A percentile compares a stretch with the other conserved stretches of the same genome.
These are phyloP conservation scores for Cordyceps cateniannulata DNA, from an alignment of 2,329 filamentous ascomycete genomes.

Conservation along the genomic window DNA sequence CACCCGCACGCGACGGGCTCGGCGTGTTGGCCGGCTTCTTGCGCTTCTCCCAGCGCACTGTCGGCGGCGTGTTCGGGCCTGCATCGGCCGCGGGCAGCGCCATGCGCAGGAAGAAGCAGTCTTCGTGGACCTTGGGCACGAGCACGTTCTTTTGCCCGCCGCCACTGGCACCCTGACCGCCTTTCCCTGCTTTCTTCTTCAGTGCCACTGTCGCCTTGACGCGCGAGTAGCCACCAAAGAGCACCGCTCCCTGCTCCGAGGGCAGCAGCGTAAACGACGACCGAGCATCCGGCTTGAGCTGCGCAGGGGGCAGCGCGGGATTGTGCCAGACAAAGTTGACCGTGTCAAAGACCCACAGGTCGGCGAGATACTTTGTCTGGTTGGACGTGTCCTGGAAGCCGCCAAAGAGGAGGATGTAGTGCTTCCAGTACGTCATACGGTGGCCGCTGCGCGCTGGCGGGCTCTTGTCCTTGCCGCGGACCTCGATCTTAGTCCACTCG, in stretches of 20 bases:
- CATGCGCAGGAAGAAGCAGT: constrained; percentile 88
- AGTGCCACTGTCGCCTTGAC: constrained; percentile 66
- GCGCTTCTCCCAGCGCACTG: constrained; percentile 82
- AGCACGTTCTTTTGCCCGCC: constrained; percentile 60
- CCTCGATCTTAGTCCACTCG: constrained; percentile 89
- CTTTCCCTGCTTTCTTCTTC: constrained; percentile 54
- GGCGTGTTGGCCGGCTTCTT: constrained; percentile 90
- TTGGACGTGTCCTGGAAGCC: constrained; percentile 97
- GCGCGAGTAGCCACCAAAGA: constrained; percentile 91
- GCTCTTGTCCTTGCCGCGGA: constrained; percentile 65
- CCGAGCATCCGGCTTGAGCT: constrained; percentile 81
- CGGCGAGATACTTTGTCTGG: constrained; percentile 86
- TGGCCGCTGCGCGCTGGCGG: constrained; percentile 86
- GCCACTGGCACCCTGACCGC: constrained; percentile 38
- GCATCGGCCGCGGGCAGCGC: constrained; percentile 64
- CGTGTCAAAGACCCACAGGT: constrained; percentile 95
- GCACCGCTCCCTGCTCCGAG: constrained; percentile 79
- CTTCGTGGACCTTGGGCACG: constrained; percentile 85
- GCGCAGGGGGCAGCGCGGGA: constrained; percentile 67
- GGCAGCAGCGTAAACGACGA: constrained; percentile 90
- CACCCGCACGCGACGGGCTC: constrained; percentile 74
- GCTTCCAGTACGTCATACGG: constrained; percentile 94
- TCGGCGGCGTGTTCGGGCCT: constrained; percentile 57
- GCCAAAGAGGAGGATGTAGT: constrained; percentile 92
- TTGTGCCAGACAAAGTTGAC: constrained; percentile 78